Percentiles rank a stretch among this genome's conserved stretches.
These are phyloP conservation scores for Amanita pallidorosea DNA, from an alignment of 768 basidiomycete species.

Conservation along the genomic window DNA sequence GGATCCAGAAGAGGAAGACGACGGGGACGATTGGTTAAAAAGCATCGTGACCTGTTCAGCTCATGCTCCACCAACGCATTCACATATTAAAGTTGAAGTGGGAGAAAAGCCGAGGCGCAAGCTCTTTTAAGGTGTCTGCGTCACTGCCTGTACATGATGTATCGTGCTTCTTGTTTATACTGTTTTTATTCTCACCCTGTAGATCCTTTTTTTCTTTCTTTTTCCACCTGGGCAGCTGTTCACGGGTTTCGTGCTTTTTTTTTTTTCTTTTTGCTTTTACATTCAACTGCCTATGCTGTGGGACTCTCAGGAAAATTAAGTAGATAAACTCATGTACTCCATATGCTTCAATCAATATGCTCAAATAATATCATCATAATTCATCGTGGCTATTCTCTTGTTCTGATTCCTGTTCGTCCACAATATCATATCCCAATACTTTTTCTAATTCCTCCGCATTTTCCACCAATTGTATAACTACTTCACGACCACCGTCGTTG, in stretches of 20 bases:
- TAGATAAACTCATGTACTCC: constrained; percentile 3
- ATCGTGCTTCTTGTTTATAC: constrained; percentile 8
- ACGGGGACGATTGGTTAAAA: constrained; percentile 86
- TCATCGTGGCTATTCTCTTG: constrained; percentile 9
- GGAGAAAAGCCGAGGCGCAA: constrained; percentile 69
- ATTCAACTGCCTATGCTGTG: not conserved
- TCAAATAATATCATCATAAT: constrained; percentile 6
- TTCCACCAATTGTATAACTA: constrained; percentile 37
- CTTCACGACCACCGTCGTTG: constrained; percentile 17
- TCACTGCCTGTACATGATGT: not conserved
- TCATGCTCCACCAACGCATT: constrained; percentile 39
- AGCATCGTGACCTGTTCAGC: constrained; percentile 58
- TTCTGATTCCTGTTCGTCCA: constrained; percentile 4
- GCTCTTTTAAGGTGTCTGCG: constrained; percentile 44
- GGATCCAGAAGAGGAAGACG: constrained; percentile 58
- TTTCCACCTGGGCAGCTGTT: not conserved
- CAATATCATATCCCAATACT: constrained; percentile 39
- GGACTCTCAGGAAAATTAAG: not conserved
- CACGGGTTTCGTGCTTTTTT: not conserved
- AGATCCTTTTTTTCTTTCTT: constrained; percentile 5
- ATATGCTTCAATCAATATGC: not conserved
- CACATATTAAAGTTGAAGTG: constrained; percentile 61
- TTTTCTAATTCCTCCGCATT: constrained; percentile 28
- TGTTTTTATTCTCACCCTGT: constrained; percentile 8
- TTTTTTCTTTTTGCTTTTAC: not conserved